Evolutionary conservation across 495 filamentous ascomycete genomes (phyloP).

Genomic region (Neurospora cerealis): DNA sequence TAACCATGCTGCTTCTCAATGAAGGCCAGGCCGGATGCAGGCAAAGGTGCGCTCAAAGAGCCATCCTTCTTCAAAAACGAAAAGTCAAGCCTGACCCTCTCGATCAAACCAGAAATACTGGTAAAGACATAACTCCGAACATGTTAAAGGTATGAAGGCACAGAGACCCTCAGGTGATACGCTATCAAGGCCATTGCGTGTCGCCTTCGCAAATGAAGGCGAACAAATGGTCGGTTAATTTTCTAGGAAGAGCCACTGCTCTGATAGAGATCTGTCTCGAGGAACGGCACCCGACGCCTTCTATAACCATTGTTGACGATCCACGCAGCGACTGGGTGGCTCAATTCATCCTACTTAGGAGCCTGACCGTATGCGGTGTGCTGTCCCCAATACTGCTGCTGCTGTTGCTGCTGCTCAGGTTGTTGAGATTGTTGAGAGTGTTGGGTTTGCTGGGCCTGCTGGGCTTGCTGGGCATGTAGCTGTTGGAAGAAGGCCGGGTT

Average conservation of each 20-base stretch:
- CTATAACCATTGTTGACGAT: neutral
- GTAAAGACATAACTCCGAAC: neutral
- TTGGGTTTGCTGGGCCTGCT: neutral
- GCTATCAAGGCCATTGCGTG: neutral
- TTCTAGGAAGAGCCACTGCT: neutral
- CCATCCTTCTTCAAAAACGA: neutral
- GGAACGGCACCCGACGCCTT: neutral
- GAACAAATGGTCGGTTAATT: neutral
- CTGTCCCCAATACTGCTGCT: conserved; percentile 2
- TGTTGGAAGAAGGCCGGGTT: conserved; percentile 53
- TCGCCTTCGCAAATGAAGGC: neutral
- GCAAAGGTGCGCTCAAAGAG: neutral
- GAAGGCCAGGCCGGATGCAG: neutral
- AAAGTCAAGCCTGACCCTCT: neutral
- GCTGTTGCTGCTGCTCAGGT: conserved; percentile 13
- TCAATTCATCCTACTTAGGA: neutral
- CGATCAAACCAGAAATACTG: neutral
- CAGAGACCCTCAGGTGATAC: neutral
- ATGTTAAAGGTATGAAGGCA: neutral
- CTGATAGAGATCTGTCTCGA: neutral
- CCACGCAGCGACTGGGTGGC: neutral
- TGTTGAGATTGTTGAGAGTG: conserved; percentile 28
- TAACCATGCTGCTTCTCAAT: neutral
- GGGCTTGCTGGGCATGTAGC: conserved; percentile 14
- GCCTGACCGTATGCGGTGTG: conserved; percentile 2